A percentile compares a stretch with the other conserved stretches of the same genome.
These are phyloP conservation scores for Zhuliangozyma parablackwelliae DNA, from an alignment of 1,139 yeast genomes.

Conservation along the genomic window DNA sequence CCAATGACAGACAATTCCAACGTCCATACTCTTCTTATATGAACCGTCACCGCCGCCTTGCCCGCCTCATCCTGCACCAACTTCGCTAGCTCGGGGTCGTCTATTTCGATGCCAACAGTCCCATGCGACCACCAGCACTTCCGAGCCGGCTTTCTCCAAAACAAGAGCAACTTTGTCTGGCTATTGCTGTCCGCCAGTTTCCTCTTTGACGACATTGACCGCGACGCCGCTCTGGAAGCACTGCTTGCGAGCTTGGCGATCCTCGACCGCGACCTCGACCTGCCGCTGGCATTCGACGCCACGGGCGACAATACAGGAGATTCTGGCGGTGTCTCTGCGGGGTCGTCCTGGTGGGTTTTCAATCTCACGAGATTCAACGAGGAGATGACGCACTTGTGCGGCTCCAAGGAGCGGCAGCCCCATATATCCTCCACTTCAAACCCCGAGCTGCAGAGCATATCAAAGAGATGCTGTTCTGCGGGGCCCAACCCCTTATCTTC, in stretches of 20 bases:
- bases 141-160: slow-evolving; percentile 98
- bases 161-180: slow-evolving; percentile 73
- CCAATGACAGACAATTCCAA: slow-evolving; percentile 65
- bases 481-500: slow-evolving; percentile 56
- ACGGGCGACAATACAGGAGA: slow-evolving; percentile 50
- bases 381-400: slow-evolving; percentile 78
- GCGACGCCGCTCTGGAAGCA: slow-evolving; percentile 47
- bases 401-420: slow-evolving; percentile 87
- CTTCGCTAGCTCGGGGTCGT: slow-evolving; percentile 14
- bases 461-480: slow-evolving; percentile 92
- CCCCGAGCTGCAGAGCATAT: slow-evolving; percentile 93
- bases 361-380: slow-evolving; percentile 80
- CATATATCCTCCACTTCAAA: slow-evolving; percentile 64
- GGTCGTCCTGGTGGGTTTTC: slow-evolving; percentile 23
- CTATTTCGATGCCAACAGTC: slow-evolving; percentile 49
- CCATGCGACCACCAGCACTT: slow-evolving; percentile 98
- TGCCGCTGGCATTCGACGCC: slow-evolving; percentile 38
- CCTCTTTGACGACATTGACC: slow-evolving; percentile 46
- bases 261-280: slow-evolving; percentile 45
- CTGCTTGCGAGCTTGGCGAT: slow-evolving; percentile 39
- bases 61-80: slow-evolving; percentile 19
- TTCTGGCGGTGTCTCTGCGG: slow-evolving; percentile 31
- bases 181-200: slow-evolving; percentile 26
- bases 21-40: slow-evolving; percentile 82
- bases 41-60: slow-evolving; percentile 47